Conservation (phyloP, 495 filamentous ascomycete species). For the Wilcoxina mikolae region DNA sequence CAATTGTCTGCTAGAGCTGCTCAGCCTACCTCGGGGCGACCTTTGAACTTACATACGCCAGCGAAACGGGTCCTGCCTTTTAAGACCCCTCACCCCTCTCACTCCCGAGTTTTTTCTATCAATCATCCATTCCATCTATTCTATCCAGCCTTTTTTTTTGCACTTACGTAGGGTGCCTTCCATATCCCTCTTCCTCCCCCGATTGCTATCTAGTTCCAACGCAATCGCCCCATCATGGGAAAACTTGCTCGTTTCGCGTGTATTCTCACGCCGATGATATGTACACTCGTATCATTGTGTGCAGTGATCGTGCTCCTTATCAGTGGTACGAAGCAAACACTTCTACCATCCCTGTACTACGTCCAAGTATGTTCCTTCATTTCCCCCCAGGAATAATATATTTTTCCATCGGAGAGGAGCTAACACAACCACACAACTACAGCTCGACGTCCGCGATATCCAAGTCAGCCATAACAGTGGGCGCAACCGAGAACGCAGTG, state of each 20-base stretch:
- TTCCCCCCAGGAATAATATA: not conserved
- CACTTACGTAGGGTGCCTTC: too few species aligned
- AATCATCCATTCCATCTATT: too few species aligned
- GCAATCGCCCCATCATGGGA: slow-evolving; percentile 46
- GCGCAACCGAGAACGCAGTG: slow-evolving; percentile 33
- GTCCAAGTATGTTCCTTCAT: slow-evolving; percentile 38
- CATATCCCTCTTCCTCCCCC: too few species aligned
- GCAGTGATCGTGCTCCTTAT: slow-evolving; percentile 46
- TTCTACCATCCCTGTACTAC: slow-evolving; percentile 41
- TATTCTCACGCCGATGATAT: slow-evolving; percentile 51
- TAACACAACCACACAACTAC: slow-evolving; percentile 5
- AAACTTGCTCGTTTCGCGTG: slow-evolving; percentile 52
- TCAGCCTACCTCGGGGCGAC: too few species aligned
- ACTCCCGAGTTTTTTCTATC: too few species aligned
- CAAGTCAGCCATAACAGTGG: slow-evolving; percentile 11
- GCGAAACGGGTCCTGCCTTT: too few species aligned
- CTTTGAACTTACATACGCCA: too few species aligned
- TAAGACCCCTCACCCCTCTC: too few species aligned
- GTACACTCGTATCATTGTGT: slow-evolving; percentile 48
- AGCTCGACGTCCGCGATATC: slow-evolving; percentile 26
- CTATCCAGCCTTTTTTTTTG: too few species aligned
- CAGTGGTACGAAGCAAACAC: slow-evolving; percentile 44
- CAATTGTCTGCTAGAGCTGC: too few species aligned
- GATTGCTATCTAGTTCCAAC: too few species aligned
- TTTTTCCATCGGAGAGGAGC: not conserved